Conservation (phyloP, 176 grass and related monocot genomes). For the Ampelocalamus luodianensis region DNA sequence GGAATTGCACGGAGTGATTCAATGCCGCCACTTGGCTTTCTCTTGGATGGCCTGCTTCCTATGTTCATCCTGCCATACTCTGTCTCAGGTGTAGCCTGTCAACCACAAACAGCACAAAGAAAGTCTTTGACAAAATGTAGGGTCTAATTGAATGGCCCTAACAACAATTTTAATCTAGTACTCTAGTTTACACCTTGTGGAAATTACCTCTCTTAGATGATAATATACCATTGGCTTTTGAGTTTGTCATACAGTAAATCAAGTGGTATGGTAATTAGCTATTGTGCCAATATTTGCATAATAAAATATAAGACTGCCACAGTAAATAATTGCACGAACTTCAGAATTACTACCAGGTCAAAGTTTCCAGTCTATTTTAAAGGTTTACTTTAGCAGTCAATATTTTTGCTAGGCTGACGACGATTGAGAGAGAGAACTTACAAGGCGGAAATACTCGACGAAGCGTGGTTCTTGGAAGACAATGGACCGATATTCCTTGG, state of each 20-base stretch:
- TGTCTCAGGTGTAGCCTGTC: conserved; percentile 72
- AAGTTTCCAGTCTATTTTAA: conserved; percentile 20
- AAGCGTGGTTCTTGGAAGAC: conserved; percentile 84
- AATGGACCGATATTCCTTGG: conserved; percentile 72
- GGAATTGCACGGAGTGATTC: conserved; percentile 85
- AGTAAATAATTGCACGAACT: neutral
- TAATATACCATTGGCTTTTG: neutral
- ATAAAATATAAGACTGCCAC: neutral
- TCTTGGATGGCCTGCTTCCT: conserved; percentile 78
- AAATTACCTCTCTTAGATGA: neutral
- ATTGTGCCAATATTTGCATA: neutral
- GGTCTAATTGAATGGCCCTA: neutral
- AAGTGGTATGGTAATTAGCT: neutral
- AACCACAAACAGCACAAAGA: conserved; percentile 34
- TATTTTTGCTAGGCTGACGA: conserved; percentile 1
- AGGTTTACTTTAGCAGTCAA: neutral
- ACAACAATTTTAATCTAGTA: neutral
- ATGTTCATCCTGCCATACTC: conserved; percentile 93
- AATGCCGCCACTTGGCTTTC: conserved; percentile 80
- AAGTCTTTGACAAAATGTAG: neutral
- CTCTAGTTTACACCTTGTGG: neutral
- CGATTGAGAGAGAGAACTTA: conserved; percentile 44
- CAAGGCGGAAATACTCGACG: conserved; percentile 82
- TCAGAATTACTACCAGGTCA: neutral
- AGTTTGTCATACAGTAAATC: neutral